Conservation (phyloP, 1,139 yeast species). For the Sugiyamaella pinicola region DNA sequence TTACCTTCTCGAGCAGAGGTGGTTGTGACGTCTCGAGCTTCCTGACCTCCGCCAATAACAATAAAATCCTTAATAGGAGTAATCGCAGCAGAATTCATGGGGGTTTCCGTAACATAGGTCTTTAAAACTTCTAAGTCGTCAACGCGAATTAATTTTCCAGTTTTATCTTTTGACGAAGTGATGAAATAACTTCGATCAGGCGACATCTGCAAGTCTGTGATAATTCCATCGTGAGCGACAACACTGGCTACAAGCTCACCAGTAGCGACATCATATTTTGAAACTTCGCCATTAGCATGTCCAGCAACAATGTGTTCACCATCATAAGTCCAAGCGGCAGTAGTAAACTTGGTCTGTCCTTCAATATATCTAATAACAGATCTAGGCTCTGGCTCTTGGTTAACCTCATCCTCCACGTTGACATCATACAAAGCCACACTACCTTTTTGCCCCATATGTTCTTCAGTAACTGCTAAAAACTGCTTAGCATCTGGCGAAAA, state of each 20-base stretch:
- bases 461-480: constrained; percentile 81
- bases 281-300: constrained; percentile 80
- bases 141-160: constrained; percentile 77
- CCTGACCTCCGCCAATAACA: constrained; percentile 98
- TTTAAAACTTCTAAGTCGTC: constrained; percentile 74
- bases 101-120: constrained; percentile 84
- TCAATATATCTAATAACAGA: constrained; percentile 54
- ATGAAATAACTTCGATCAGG: constrained; percentile 86
- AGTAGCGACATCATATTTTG: constrained; percentile 75
- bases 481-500: constrained; percentile 73
- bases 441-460: constrained; percentile 90
- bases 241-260: constrained; percentile 67
- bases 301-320: constrained; percentile 80
- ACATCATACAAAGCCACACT: constrained; percentile 69
- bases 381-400: constrained; percentile 52
- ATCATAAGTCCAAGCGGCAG: constrained; percentile 86
- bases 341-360: constrained; percentile 71
- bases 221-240: constrained; percentile 68
- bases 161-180: constrained; percentile 91
- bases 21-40: constrained; percentile 96
- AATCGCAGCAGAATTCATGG: constrained; percentile 93
- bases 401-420: constrained; percentile 49
- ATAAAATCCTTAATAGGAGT: constrained; percentile 92
- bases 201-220: constrained; percentile 90
- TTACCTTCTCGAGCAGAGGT: constrained; percentile 93